These are phyloP conservation scores for Taiozyma onychis DNA, from an alignment of 1,139 yeast genomes.

Conservation along the genomic window DNA sequence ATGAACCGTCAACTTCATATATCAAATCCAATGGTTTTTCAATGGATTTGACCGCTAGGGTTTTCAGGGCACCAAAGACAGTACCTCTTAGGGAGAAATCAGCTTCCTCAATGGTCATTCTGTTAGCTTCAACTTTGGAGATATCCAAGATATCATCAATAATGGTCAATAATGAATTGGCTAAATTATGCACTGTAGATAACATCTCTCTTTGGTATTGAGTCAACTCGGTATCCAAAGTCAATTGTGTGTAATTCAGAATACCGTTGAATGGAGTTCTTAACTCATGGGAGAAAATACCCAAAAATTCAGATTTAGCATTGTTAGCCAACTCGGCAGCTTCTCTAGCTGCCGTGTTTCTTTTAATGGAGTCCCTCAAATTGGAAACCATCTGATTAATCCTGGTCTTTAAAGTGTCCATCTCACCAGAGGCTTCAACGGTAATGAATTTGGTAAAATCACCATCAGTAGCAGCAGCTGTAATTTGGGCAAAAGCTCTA, in stretches of 20 bases:
- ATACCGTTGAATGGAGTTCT: conserved; percentile 92
- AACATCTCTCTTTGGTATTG: conserved; percentile 91
- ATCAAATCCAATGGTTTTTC: conserved; percentile 78
- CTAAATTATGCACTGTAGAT: conserved; percentile 80
- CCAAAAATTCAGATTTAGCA: conserved; percentile 87
- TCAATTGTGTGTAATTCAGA: conserved; percentile 86
- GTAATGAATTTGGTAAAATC: conserved; percentile 87
- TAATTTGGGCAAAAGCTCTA: conserved; percentile 88
- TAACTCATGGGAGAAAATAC: conserved; percentile 88
- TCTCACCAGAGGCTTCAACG: conserved; percentile 88
- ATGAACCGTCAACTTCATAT: conserved; percentile 78
- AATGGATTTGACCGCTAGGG: conserved; percentile 83
- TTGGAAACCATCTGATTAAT: conserved; percentile 90
- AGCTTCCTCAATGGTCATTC: conserved; percentile 89
- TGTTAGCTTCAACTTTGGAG: conserved; percentile 86
- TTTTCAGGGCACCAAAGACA: conserved; percentile 83
- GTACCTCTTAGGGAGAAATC: conserved; percentile 84
- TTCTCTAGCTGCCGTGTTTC: conserved; percentile 89
- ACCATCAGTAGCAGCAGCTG: conserved; percentile 93
- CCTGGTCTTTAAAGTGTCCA: conserved; percentile 88
- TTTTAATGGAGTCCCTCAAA: conserved; percentile 80
- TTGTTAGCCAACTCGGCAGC: conserved; percentile 89
- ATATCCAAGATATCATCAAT: conserved; percentile 89
- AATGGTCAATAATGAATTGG: conserved; percentile 77
- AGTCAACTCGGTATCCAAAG: conserved; percentile 80